Evolutionary conservation across 2,329 filamentous ascomycete genomes (phyloP).

Genomic region (Trichoderma arundinaceum): DNA sequence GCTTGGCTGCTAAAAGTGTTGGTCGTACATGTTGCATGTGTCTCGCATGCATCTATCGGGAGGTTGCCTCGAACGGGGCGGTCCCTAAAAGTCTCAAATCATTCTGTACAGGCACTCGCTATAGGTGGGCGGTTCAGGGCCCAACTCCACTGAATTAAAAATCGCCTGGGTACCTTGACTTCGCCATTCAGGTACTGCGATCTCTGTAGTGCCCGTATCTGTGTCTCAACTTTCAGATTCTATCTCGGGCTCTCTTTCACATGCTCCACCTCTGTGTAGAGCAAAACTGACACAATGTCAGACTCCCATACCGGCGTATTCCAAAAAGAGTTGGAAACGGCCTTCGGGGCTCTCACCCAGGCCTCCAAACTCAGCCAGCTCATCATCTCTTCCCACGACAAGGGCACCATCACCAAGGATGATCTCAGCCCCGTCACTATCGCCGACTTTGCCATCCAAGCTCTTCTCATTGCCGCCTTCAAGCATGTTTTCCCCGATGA

Average conservation of each 20-base stretch:
- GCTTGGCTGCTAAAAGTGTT: constrained; percentile 6
- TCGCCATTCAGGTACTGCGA: no score
- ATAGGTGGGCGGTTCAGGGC: no score
- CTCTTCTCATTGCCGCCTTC: constrained; percentile 58
- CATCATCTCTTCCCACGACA: constrained; percentile 54
- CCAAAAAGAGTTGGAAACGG: constrained; percentile 50
- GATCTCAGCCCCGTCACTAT: constrained; percentile 64
- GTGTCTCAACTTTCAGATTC: no score
- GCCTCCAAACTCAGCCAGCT: constrained; percentile 58
- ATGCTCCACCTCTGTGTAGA: neutral
- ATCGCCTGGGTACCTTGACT: no score
- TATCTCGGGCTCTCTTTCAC: no score
- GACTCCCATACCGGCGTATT: constrained; percentile 43
- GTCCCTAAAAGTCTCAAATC: neutral
- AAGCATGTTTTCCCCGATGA: constrained; percentile 58
- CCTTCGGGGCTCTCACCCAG: constrained; percentile 50
- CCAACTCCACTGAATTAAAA: no score
- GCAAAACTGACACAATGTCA: constrained; percentile 41
- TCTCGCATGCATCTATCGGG: constrained; percentile 38
- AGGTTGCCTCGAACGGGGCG: constrained; percentile 39
- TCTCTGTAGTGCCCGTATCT: no score
- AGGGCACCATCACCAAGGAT: constrained; percentile 58
- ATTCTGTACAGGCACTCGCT: no score
- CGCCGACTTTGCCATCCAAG: constrained; percentile 65
- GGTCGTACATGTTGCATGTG: no score